Evolutionary conservation across 2,329 filamentous ascomycete species (phyloP), one percentile per base, ranked within the genome.

Genomic region (Pyricularia pennisetigena): DNA sequence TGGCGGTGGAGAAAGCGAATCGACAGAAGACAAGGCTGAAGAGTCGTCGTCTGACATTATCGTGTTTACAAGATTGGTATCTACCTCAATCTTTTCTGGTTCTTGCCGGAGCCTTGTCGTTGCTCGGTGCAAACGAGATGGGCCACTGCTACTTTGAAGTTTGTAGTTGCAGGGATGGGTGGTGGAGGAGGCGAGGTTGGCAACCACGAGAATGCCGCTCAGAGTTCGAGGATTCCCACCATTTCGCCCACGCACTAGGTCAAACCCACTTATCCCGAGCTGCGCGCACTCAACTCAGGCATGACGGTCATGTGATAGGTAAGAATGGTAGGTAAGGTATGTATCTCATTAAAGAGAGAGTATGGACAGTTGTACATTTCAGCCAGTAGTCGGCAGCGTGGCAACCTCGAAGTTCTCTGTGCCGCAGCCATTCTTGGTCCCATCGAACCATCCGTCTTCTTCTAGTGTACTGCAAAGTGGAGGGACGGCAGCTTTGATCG

Each of bases 11-110:
- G 83, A 85, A 67, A 85, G 74, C 41, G 85, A 88, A 26, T 35
- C 64, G 74, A 76, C 8, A 78, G 82, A 84, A 41, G 88, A 89
- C 69, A 90, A 82, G 68, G 89, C 86, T 62, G 86, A 89, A 68
- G 85, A 87, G 71, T 88, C 86, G 75, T 87, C 85, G 73, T 85
- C 85, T 70, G 86, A 79, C 85, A 87, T 87, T 76, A 76, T 82
- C 69, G 16, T 26, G 64, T 24, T 28, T 49, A 10, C 64, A 16
- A 10, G 49, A 12, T 28, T 61, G 26, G 8, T 67, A 30, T 14
- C 28, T 32, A 32, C 23, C 28, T 30, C 35, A 10, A 59, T 32
- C n/a, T 54, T 54, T 66, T 66, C 65, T 30, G 23, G 65, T 28
- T 10, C 20, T 66, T 54, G 41, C 41, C 20, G n/a, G 41, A 54